Conservation (phyloP, 192 early-diverging fungal genomes). For the Pilobolus umbonatus region DNA sequence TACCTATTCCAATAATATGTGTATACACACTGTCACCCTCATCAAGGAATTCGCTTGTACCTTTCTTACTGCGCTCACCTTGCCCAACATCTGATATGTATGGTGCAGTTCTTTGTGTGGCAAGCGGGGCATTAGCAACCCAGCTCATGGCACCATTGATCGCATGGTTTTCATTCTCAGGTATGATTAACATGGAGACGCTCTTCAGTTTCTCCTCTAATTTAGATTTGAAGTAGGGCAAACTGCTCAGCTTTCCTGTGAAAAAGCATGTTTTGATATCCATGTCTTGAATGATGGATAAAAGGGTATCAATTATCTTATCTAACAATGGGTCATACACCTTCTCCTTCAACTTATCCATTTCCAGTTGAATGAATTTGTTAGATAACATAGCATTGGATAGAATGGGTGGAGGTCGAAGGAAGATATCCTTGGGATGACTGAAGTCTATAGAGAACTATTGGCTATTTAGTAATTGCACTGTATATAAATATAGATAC, state of each 20-base stretch:
- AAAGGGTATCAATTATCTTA: not conserved
- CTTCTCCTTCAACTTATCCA: not conserved
- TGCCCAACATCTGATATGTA: too few relatives aligned
- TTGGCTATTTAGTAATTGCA: not conserved
- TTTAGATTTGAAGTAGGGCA: not conserved
- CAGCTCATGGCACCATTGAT: not conserved
- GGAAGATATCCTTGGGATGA: not conserved
- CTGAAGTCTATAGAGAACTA: not conserved
- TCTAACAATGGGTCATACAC: not conserved
- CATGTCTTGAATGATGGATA: not conserved
- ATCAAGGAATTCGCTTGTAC: not conserved
- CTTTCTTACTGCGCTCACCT: not conserved
- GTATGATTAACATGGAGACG: not conserved
- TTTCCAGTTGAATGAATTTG: not conserved
- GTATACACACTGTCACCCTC: not conserved
- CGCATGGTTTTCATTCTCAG: not conserved
- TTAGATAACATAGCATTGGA: not conserved
- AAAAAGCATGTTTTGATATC: not conserved
- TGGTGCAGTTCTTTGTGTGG: constrained; percentile 1
- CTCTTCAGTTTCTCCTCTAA: not conserved
- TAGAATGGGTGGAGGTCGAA: not conserved
- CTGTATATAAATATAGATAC: not conserved
- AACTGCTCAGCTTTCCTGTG: not conserved
- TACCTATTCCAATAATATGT: constrained; percentile 10
- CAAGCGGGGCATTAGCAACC: not conserved